These are phyloP conservation scores for Podila clonocystis DNA, from an alignment of 192 early-diverging fungal species.

Conservation along the genomic window DNA sequence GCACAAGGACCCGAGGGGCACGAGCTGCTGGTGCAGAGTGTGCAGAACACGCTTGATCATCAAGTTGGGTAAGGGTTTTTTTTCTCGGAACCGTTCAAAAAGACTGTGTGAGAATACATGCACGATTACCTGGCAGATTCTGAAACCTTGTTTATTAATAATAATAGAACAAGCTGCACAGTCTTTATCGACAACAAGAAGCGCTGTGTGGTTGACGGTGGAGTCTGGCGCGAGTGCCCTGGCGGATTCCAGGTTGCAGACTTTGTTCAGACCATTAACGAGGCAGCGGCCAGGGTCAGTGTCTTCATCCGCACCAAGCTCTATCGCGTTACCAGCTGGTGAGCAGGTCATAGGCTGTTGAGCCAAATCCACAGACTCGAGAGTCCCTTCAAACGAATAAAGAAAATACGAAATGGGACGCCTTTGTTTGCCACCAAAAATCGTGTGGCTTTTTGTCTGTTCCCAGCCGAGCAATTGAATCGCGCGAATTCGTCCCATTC, in stretches of 20 bases:
- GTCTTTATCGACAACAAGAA: conserved; percentile 66
- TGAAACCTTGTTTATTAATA: not conserved
- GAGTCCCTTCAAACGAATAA: too few species aligned
- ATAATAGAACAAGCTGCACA: conserved; percentile 63
- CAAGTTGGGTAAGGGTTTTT: conserved; percentile 46
- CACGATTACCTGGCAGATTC: too few species aligned
- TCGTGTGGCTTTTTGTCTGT: too few species aligned
- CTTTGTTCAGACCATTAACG: conserved; percentile 50
- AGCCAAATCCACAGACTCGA: too few species aligned
- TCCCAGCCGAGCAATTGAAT: too few species aligned
- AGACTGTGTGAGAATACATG: too few species aligned
- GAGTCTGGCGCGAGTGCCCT: conserved; percentile 52
- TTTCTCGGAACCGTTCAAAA: not conserved
- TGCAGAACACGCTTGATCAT: conserved; percentile 52
- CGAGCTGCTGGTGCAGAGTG: not conserved
- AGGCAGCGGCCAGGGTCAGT: conserved; percentile 9
- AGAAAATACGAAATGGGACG: too few species aligned
- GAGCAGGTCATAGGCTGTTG: too few species aligned
- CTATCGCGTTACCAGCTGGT: not conserved
- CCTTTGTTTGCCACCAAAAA: too few species aligned
- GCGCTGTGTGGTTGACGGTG: conserved; percentile 72
- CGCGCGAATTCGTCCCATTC: too few species aligned
- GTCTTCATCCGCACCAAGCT: not conserved
- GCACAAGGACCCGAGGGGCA: not conserved
- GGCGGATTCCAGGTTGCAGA: conserved; percentile 42